Base-by-base conservation (phyloP, 2,329 filamentous ascomycete genomes). In the Periglandula ipomoeae region DNA sequence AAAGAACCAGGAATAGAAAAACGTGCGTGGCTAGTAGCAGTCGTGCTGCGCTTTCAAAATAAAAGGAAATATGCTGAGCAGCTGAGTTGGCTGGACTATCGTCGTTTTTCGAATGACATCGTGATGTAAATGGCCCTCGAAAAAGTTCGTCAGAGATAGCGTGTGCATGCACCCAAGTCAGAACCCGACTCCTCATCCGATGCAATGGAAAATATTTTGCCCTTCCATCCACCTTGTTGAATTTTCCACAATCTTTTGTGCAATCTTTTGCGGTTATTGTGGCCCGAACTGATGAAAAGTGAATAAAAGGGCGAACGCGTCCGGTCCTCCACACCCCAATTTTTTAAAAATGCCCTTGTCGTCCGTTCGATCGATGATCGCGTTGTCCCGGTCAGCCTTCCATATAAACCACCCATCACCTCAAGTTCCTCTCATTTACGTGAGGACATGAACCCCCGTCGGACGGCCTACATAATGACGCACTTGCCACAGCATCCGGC, bases 401-500 rank as follows among this genome's bases (percentile, higher is more conserved):
- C 39, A n/a, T 17, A 32, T 43, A 27, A 26, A 39, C 40, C 34
- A 50, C 22, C 44, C 42, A 8, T 40, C 20, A n/a, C 24, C 39
- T 34, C 30, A 27, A 38, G 17, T 10, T 17, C 23, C 40, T 34
- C 9, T 20, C 32, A 7, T 47, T n/a, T 13, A 22, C 1, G 15
- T 4, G 19, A 34, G 15, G 15, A 39, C 27, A 24, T 32, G 35
- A 40, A 43, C 15, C 20, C 19, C n/a, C 15, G 11, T 7, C 11
- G 10, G 15, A 19, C 7, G 32, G 52, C 51, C 53, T 81, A 93
- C 89, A 95, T 95, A 65, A 95, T 78, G 65, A 87, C 77, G 70
- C 89, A 95, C 70, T 86, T 87, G 60, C 80, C 75, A 72, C 89
- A 95, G 78, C 90, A 95, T 57, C 89, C 86, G 38, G 79, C 73